These are phyloP conservation scores for Selaginella tamariscina DNA, from an alignment of 75 land plant species.

Conservation along the genomic window DNA sequence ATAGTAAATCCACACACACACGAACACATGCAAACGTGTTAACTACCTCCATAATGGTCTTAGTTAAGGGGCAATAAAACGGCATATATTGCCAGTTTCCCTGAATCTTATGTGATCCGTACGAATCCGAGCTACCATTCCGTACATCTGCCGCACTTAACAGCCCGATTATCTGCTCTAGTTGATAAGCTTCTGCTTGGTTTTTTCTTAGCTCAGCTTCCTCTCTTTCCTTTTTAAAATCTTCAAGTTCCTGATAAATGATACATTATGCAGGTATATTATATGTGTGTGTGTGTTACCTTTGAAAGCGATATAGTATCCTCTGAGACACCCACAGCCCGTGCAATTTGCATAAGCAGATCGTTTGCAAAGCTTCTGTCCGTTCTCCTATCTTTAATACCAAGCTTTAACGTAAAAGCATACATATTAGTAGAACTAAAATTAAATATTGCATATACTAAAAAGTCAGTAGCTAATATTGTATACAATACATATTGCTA, in stretches of 20 bases:
- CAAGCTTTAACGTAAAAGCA: too few species aligned
- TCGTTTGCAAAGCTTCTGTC: conserved; percentile 44
- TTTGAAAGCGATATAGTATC: conserved; percentile 31
- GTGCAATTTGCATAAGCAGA: conserved; percentile 43
- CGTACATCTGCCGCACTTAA: conserved; percentile 41
- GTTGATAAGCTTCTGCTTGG: conserved; percentile 50
- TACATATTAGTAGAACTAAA: too few species aligned
- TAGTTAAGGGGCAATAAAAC: conserved; percentile 53
- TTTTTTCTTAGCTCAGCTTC: conserved; percentile 38
- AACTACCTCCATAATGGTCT: conserved; percentile 53
- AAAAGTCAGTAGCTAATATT: too few species aligned
- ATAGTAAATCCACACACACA: too few species aligned
- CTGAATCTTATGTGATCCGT: neutral
- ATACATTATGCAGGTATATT: too few species aligned
- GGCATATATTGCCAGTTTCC: conserved; percentile 11
- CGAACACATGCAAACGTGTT: too few species aligned
- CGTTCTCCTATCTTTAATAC: conserved; percentile 40
- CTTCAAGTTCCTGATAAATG: conserved; percentile 38
- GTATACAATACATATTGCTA: too few species aligned
- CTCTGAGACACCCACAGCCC: conserved; percentile 39
- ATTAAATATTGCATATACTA: too few species aligned
- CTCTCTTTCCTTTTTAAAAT: conserved; percentile 46
- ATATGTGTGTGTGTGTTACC: too few species aligned
- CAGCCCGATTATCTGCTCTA: conserved; percentile 53
- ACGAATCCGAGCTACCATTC: neutral